A percentile compares a stretch with the other conserved stretches of the same genome.
These are phyloP conservation scores for Lathyrus aphaca DNA, from an alignment of 306 rosid genomes.

Conservation along the genomic window DNA sequence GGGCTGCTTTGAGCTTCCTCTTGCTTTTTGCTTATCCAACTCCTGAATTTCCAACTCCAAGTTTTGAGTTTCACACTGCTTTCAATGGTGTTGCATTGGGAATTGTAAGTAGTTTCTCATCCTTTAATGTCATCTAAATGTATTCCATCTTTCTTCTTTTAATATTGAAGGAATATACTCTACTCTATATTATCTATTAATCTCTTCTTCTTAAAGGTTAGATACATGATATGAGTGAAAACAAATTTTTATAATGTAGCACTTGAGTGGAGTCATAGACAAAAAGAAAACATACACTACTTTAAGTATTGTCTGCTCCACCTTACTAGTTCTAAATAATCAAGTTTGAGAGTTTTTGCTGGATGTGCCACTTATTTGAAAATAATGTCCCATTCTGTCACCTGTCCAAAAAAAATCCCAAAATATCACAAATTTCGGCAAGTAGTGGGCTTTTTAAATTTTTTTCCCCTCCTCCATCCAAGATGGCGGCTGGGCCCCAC, in stretches of 20 bases:
- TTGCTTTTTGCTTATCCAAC: slow-evolving; percentile 98
- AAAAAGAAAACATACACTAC: slow-evolving; percentile 19
- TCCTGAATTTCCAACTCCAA: slow-evolving; percentile 94
- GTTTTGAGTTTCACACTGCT: slow-evolving; percentile 92
- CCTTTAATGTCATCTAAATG: slow-evolving; percentile 29
- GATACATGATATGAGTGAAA: slow-evolving; percentile 19
- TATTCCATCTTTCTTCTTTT: slow-evolving; percentile 31
- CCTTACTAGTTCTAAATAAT: slow-evolving; percentile 9
- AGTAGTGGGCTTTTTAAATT: no score
- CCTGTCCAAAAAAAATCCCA: no score
- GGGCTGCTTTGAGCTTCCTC: slow-evolving; percentile 81
- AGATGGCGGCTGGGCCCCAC: no score
- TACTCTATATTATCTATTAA: slow-evolving; percentile 1
- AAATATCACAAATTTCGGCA: no score
- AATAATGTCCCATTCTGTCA: no score
- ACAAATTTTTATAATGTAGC: slow-evolving; percentile 1
- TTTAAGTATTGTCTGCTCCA: not conserved
- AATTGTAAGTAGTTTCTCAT: slow-evolving; percentile 69
- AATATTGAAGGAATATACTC: slow-evolving; percentile 10
- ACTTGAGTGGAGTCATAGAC: slow-evolving; percentile 23
- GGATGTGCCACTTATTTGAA: no score
- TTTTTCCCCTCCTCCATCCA: no score
- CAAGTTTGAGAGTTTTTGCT: slow-evolving; percentile 11
- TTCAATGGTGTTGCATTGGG: slow-evolving; percentile 93
- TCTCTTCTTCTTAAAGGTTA: slow-evolving; percentile 24